These are phyloP conservation scores for Albugo candida DNA, from an alignment of 352 stramenopile genomes.

Conservation along the genomic window DNA sequence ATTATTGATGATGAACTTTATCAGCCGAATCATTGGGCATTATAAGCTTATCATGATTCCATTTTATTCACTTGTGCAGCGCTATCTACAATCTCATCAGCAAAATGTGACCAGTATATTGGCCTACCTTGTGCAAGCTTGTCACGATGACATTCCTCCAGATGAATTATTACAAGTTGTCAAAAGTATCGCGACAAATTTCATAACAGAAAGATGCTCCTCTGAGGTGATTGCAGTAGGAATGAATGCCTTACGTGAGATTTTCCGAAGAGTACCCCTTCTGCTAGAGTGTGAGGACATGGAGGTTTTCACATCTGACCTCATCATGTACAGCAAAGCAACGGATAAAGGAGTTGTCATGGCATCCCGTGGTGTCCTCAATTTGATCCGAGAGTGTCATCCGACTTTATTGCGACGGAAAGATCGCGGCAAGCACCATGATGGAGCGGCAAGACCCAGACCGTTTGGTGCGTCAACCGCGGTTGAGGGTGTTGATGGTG, in stretches of 20 bases:
- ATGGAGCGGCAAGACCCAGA: conserved; percentile 66
- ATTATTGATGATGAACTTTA: conserved; percentile 98
- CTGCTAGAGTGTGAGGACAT: conserved; percentile 86
- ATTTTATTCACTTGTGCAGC: conserved; percentile 93
- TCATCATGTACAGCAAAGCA: conserved; percentile 92
- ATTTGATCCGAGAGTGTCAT: conserved; percentile 93
- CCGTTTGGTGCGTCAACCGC: conserved; percentile 83
- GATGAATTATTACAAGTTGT: conserved; percentile 92
- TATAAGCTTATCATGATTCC: conserved; percentile 93
- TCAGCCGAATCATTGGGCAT: conserved; percentile 90
- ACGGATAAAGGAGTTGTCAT: conserved; percentile 94
- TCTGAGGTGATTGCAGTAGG: conserved; percentile 95
- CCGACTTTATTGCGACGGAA: conserved; percentile 92
- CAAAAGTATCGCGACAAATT: conserved; percentile 96
- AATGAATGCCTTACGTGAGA: conserved; percentile 93
- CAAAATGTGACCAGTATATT: conserved; percentile 88
- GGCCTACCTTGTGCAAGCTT: conserved; percentile 94
- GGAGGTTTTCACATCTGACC: conserved; percentile 79
- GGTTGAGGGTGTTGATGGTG: conserved; percentile 86
- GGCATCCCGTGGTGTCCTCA: conserved; percentile 88
- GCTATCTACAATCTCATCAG: conserved; percentile 79
- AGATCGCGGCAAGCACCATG: conserved; percentile 87
- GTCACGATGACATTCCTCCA: conserved; percentile 92
- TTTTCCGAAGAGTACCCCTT: conserved; percentile 87
- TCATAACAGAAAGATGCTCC: conserved; percentile 92